Evolutionary conservation across 768 basidiomycete species (phyloP).

Genomic region (Hygrocybe punicea): DNA sequence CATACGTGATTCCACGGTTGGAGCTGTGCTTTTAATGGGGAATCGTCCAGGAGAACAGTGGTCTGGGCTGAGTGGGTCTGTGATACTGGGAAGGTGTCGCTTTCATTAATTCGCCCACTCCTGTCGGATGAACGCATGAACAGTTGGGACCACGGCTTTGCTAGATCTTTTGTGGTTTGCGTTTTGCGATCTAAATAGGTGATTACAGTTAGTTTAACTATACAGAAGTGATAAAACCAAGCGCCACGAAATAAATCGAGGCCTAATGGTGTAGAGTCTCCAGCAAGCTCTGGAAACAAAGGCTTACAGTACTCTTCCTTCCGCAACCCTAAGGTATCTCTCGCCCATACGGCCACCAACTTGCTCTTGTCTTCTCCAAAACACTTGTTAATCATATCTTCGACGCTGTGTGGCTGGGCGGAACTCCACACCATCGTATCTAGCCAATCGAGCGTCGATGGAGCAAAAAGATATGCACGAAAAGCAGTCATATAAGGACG

Average conservation of each 20-base stretch:
- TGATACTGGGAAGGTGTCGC: neutral
- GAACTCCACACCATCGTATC: constrained; percentile 90
- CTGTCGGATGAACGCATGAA: constrained; percentile 1
- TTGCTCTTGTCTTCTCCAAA: constrained; percentile 46
- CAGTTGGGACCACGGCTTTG: constrained; percentile 54
- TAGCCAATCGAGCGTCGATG: constrained; percentile 63
- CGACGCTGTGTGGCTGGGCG: constrained; percentile 76
- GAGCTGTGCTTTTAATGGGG: constrained; percentile 52
- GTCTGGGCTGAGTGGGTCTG: constrained; percentile 42
- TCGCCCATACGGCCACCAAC: constrained; percentile 73
- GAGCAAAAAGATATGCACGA: constrained; percentile 58
- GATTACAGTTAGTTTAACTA: neutral
- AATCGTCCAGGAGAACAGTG: constrained; percentile 53
- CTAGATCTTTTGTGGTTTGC: constrained; percentile 69
- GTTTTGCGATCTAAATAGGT: constrained; percentile 38
- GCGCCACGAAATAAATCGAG: too few relatives aligned
- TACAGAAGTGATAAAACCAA: too few relatives aligned
- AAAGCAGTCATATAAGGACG: constrained; percentile 68
- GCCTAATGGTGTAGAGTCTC: too few relatives aligned
- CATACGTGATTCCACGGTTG: constrained; percentile 85
- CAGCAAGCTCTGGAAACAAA: neutral
- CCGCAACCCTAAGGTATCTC: constrained; percentile 71
- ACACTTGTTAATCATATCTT: constrained; percentile 64
- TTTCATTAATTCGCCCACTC: constrained; percentile 12
- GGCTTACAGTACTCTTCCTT: constrained; percentile 62